A percentile compares a stretch with the other conserved stretches of the same genome.
Evolutionary conservation across 106 monocot genomes (phyloP).

Genomic region (Phalaenopsis aphrodite): DNA sequence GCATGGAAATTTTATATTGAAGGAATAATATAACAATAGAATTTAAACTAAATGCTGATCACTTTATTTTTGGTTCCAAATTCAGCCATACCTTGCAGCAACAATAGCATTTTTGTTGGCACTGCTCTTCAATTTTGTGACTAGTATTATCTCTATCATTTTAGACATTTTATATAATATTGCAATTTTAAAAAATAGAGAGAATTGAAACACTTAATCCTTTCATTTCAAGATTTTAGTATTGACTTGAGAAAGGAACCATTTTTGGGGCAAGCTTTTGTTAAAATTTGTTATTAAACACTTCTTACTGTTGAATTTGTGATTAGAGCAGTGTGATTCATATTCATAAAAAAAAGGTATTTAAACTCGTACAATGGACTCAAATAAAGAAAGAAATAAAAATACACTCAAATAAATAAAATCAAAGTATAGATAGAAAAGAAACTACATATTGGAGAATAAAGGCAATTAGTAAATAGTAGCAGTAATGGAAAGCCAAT

Average conservation of each 20-base stretch:
- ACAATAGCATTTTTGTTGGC: background rate
- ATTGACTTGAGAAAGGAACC: background rate
- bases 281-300: background rate
- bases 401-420: too few species aligned
- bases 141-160: background rate
- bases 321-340: too few species aligned
- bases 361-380: too few species aligned
- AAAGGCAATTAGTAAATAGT: too few species aligned
- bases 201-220: background rate
- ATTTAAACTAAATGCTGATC: background rate
- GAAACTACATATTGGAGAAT: too few species aligned
- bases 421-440: too few species aligned
- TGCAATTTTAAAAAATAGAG: background rate
- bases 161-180: background rate
- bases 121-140: background rate
- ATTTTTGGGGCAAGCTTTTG: background rate
- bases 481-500: too few species aligned
- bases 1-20: background rate
- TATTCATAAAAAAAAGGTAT: too few species aligned
- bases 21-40: background rate
- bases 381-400: too few species aligned
- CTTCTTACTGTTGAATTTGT: too few species aligned
- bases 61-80: background rate
- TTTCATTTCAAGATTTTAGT: background rate
- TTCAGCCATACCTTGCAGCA: background rate